phyloP scores from a whole-genome alignment of 371 early-diverging fungal species.

The Mucor plumbeus region DNA sequence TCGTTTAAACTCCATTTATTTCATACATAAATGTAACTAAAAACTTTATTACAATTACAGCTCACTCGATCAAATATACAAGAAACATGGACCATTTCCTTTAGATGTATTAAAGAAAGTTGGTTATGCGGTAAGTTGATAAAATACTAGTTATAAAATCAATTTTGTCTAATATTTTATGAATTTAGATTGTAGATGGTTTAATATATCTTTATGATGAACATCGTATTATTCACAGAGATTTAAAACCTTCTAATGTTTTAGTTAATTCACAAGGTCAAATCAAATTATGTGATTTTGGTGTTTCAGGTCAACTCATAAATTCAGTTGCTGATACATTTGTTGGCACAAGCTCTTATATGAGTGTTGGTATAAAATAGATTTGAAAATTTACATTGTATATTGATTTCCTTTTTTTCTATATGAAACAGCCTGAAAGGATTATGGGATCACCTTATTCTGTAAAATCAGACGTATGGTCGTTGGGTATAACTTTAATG shows the following conservation, averaged over 20 bases:
- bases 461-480: constrained; percentile 96
- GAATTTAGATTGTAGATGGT: constrained; percentile 69
- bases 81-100: constrained; percentile 76
- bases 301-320: constrained; percentile 82
- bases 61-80: constrained; percentile 81
- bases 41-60: constrained; percentile 32
- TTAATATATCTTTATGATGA: constrained; percentile 83
- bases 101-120: constrained; percentile 80
- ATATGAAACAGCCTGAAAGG: constrained; percentile 83
- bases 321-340: constrained; percentile 89
- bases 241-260: constrained; percentile 85
- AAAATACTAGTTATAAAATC: too few species aligned
- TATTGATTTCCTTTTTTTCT: neutral
- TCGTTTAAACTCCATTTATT: constrained; percentile 24
- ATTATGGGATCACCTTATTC: constrained; percentile 92
- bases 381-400: neutral
- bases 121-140: constrained; percentile 64
- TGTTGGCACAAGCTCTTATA: constrained; percentile 91
- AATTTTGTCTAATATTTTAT: too few species aligned
- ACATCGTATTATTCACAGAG: constrained; percentile 89
- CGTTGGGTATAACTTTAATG: constrained; percentile 90
- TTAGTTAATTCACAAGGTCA: constrained; percentile 80
- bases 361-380: constrained; percentile 72
- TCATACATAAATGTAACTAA: neutral
- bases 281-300: constrained; percentile 92